Base-by-base conservation (phyloP, 352 stramenopile genomes). In the Stramenopiles sp. region DNA sequence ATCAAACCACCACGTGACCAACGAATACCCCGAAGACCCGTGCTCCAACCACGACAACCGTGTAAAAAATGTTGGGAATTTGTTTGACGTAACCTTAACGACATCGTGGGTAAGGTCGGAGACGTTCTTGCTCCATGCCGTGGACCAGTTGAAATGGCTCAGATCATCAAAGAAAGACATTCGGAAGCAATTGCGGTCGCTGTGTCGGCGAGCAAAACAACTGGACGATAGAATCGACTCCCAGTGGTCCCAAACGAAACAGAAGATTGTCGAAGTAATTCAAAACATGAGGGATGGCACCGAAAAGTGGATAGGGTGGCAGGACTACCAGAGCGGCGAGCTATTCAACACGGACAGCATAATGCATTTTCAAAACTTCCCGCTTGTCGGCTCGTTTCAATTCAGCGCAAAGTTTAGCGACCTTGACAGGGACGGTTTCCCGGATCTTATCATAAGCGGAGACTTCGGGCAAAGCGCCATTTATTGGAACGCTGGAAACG, bases 301-400 rank as follows among this genome's bases (percentile, higher is more conserved):
- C 43, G 43, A 63, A 63, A 63, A 63, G 43, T 63, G 43, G 43
- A 63, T 63, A 63, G 25, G 25, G 12, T 63, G 43, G 43, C 43
- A 63, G 25, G 12, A 18, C 12, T 63, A 63, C 25, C 43, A 63
- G 25, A 18, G 12, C 25, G 43, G 43, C 12, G 43, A 63, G 25
- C 43, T 63, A 18, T 63, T 63, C 12, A 25, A 25, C 12, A 53
- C 12, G 25, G 25, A 53, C 12, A 12, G 43, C 33, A 71, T 71
- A 33, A 71, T 6, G 2, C 53, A 71, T 6, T 2, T 2, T 71
- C 2, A 2, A 2, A 33, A 71, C 33, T 71, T 71, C 35, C 2
- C 2, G 33, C 35, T 71, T 35, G 12, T 71, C 6, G 53, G 53
- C 31, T 2, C 53, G 53, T 71, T 71, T 71, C 2, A 71, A 71